phyloP scores from a whole-genome alignment of 2,329 filamentous ascomycete species.

The Phialophora expanda region DNA sequence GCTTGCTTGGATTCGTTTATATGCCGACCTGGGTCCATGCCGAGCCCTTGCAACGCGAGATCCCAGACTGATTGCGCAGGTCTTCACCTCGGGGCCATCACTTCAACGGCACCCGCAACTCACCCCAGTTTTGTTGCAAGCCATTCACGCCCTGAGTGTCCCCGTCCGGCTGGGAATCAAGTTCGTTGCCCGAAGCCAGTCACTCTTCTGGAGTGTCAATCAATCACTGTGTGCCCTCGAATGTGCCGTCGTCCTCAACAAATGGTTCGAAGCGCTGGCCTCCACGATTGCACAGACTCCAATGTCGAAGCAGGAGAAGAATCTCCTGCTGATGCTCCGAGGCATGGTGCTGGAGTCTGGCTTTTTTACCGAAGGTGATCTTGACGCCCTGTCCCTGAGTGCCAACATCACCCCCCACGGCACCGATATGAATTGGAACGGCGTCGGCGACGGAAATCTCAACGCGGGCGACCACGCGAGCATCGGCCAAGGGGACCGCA shows the following conservation, averaged over 20 bases:
- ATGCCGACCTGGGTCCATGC: slow-evolving; percentile 61
- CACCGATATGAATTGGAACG: neutral
- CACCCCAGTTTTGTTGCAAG: slow-evolving; percentile 69
- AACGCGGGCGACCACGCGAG: neutral
- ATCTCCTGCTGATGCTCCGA: slow-evolving; percentile 16
- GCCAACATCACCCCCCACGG: neutral
- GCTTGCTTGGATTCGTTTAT: slow-evolving; percentile 12
- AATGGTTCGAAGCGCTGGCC: slow-evolving; percentile 48
- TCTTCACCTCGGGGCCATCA: slow-evolving; percentile 64
- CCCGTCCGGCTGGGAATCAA: slow-evolving; percentile 47
- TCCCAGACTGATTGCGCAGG: slow-evolving; percentile 64
- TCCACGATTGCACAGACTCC: neutral
- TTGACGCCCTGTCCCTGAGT: neutral
- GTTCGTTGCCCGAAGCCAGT: slow-evolving; percentile 46
- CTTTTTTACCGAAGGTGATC: slow-evolving; percentile 9
- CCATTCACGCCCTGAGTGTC: slow-evolving; percentile 70
- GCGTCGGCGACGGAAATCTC: neutral
- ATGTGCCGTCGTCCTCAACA: slow-evolving; percentile 50
- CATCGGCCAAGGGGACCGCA: neutral
- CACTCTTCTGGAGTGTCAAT: slow-evolving; percentile 48
- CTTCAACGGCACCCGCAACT: slow-evolving; percentile 65
- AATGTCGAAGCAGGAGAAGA: slow-evolving; percentile 13
- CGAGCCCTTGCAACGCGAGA: slow-evolving; percentile 70
- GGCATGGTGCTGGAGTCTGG: slow-evolving; percentile 15
- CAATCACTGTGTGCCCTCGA: slow-evolving; percentile 47